Conservation (phyloP, 2,329 filamentous ascomycete genomes). For the Fusarium avenaceum region DNA sequence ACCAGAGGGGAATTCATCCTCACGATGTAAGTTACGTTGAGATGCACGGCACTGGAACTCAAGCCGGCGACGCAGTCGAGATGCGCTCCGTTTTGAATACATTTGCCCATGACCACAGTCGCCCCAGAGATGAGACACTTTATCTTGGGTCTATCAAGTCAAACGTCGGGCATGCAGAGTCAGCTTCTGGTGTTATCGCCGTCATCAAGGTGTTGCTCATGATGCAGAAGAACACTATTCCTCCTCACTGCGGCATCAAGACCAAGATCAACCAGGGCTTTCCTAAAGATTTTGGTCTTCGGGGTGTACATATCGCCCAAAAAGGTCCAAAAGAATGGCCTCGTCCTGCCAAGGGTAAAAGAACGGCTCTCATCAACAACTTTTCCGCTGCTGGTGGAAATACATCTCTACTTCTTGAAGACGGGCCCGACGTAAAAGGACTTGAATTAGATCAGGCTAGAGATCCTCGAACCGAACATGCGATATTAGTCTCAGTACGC, state of each 20-base stretch:
- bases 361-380: background rate
- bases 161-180: slow-evolving; percentile 70
- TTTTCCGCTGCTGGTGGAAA: slow-evolving; percentile 14
- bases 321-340: background rate
- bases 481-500: background rate
- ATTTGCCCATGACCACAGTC: slow-evolving; percentile 64
- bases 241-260: slow-evolving; percentile 43
- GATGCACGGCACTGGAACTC: slow-evolving; percentile 92
- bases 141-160: slow-evolving; percentile 74
- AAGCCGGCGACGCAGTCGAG: slow-evolving; percentile 86
- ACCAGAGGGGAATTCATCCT: slow-evolving; percentile 79
- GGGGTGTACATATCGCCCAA: background rate
- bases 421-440: background rate
- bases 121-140: slow-evolving; percentile 63
- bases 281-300: background rate
- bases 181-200: background rate
- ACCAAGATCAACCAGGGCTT: slow-evolving; percentile 8
- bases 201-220: slow-evolving; percentile 9
- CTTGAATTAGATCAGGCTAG: background rate
- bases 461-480: background rate
- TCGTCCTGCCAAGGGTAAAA: background rate
- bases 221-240: slow-evolving; percentile 9
- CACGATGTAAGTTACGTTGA: slow-evolving; percentile 86
- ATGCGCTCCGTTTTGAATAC: slow-evolving; percentile 80
- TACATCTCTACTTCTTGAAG: background rate